Conservation (phyloP, 164 flowering plant genomes). For the Hamamelis virginiana region DNA sequence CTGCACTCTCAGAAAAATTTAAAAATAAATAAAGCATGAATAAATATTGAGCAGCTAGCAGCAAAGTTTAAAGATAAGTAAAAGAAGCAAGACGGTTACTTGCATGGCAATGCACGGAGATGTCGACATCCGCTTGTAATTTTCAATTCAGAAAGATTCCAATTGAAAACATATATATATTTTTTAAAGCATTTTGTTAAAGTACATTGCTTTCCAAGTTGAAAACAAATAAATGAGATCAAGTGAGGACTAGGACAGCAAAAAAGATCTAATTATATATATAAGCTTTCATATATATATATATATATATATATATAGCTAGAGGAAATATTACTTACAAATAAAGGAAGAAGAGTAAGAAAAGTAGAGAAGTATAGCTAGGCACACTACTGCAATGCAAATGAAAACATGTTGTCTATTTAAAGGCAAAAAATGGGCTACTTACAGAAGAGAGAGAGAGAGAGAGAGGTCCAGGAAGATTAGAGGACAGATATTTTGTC, state of each 20-base stretch:
- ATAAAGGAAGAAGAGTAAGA: neutral
- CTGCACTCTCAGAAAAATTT: too few relatives aligned
- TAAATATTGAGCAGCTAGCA: too few relatives aligned
- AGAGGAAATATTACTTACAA: neutral
- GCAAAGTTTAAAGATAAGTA: neutral
- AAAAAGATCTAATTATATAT: too few relatives aligned
- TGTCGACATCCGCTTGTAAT: conserved; percentile 9
- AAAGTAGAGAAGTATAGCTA: neutral
- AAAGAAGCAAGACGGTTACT: neutral
- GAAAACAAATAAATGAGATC: neutral
- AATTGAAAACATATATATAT: neutral
- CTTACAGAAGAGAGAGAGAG: neutral
- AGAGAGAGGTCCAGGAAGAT: neutral
- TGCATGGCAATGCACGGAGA: conserved; percentile 16
- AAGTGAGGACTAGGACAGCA: neutral
- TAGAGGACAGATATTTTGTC: neutral
- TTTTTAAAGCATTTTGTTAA: neutral
- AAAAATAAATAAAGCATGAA: too few relatives aligned
- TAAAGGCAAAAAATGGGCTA: neutral
- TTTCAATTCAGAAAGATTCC: neutral
- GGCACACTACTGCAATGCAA: neutral
- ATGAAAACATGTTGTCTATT: neutral
- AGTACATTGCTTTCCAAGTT: neutral
- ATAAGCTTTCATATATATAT: neutral
- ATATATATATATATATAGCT: too few relatives aligned